phyloP scores from a whole-genome alignment of 2,329 filamentous ascomycete genomes.

The Diaporthe amygdali region DNA sequence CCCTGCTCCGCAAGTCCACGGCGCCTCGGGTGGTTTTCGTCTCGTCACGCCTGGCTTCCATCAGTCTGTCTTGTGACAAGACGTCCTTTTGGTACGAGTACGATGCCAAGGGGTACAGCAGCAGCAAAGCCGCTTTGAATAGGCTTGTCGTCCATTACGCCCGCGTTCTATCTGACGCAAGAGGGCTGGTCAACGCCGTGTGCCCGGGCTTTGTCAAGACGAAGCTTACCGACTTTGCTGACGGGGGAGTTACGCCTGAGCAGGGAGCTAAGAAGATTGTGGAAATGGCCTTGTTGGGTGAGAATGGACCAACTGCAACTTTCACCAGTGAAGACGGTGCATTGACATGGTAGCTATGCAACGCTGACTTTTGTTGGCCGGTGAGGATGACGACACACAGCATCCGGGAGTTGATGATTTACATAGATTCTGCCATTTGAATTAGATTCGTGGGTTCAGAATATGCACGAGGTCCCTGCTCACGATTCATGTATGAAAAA shows the following conservation, averaged over 20 bases:
- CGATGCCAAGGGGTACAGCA: slow-evolving; percentile 41
- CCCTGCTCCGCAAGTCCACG: slow-evolving; percentile 35
- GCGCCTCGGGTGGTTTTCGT: slow-evolving; percentile 45
- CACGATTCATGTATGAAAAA: no score
- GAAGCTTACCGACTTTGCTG: neutral
- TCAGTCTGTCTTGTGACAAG: slow-evolving; percentile 35
- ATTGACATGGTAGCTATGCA: neutral
- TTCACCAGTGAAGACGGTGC: neutral
- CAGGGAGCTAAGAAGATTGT: neutral
- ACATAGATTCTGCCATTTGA: no score
- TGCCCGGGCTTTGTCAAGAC: slow-evolving; percentile 42
- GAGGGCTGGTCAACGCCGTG: slow-evolving; percentile 40
- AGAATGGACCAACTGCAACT: neutral
- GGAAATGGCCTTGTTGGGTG: neutral
- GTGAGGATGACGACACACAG: no score
- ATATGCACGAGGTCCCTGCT: no score
- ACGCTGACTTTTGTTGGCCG: no score
- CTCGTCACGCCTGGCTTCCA: slow-evolving; percentile 40
- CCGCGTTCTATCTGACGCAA: slow-evolving; percentile 34
- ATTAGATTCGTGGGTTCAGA: no score
- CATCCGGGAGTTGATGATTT: no score
- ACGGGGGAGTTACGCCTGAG: neutral
- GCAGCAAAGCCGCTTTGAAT: slow-evolving; percentile 49
- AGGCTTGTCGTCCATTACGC: slow-evolving; percentile 43
- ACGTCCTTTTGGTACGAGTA: slow-evolving; percentile 31